phyloP scores from a whole-genome alignment of 2,329 filamentous ascomycete genomes.

The Aspergillus bombycis region DNA sequence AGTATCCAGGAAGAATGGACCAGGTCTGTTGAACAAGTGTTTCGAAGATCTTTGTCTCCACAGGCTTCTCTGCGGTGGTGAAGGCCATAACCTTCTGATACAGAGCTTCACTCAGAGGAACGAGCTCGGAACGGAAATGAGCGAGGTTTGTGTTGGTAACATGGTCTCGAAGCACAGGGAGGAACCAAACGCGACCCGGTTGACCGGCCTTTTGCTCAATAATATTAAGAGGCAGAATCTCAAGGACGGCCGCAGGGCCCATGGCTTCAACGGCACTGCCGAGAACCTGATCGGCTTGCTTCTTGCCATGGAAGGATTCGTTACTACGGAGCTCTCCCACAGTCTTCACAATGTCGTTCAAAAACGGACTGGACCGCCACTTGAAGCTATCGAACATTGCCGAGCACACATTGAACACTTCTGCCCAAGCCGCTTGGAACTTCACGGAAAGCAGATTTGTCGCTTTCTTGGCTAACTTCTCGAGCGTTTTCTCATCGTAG shows the following conservation, averaged over 20 bases:
- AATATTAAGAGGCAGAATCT: constrained; percentile 84
- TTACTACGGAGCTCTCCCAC: constrained; percentile 87
- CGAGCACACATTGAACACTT: constrained; percentile 86
- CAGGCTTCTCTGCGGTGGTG: constrained; percentile 80
- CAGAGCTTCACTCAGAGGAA: constrained; percentile 86
- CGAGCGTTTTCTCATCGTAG: constrained; percentile 86
- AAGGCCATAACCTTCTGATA: constrained; percentile 88
- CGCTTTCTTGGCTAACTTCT: constrained; percentile 73
- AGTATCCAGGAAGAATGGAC: constrained; percentile 92
- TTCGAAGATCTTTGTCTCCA: constrained; percentile 97
- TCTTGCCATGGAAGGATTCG: constrained; percentile 88
- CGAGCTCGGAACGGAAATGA: constrained; percentile 84
- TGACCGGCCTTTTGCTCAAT: constrained; percentile 74
- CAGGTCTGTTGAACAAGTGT: constrained; percentile 94
- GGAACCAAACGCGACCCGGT: constrained; percentile 88
- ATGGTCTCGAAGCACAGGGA: constrained; percentile 86
- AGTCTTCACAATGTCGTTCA: constrained; percentile 73
- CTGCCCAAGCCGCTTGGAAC: constrained; percentile 91
- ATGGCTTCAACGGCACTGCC: constrained; percentile 86
- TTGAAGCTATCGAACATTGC: constrained; percentile 85
- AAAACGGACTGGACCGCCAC: constrained; percentile 80
- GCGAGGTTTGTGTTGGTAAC: constrained; percentile 84
- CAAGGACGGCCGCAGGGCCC: constrained; percentile 82
- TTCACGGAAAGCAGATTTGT: constrained; percentile 81
- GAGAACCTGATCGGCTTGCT: constrained; percentile 88